Base-by-base conservation (phyloP, 306 rosid genomes). In the Lithocarpus polystachyus region DNA sequence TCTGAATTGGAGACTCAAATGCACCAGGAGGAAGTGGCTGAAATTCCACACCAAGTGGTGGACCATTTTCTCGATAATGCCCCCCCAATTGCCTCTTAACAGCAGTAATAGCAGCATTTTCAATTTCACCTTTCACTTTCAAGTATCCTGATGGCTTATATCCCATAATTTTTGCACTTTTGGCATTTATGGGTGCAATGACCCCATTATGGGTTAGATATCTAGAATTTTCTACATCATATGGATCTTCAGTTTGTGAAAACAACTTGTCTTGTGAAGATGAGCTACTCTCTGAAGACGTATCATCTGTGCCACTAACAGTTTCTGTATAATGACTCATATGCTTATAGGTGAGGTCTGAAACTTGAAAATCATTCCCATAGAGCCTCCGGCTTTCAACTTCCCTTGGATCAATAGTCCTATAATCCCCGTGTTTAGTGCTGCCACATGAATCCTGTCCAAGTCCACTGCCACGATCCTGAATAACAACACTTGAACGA, bases 371-470 rank as follows among this genome's bases (percentile, higher is more conserved):
- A 71, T 89, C 98, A 73, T 83, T 80, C 81, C 91, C 86, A 79
- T 82, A 84, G 67, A 86, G 92, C 79, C 88, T 96, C 55, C 84
- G 91, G 73, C 98, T 95, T 84, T 95, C 99, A 52, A 91, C 99
- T 89, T 95, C 99, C 84, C 91, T 90, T 18, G 92, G 92, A 89
- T 95, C 98, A 56, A 93, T 72, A 77, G 81, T 82, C 91, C 81
- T 88, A 57, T 92, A 72, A 67, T 95, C 99, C 65, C 86, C 95
- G 28, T 95, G 91, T 82, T 95, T 95, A 74, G 96, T 93, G 89
- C 98, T 95, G 72, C 99, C 99, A 73, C 99, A 95, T 6, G 99
- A 95, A 86, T 95, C 99, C 79, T 93, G 98, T 82, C 97, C 95
- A 37, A 91, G 91, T 74, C 97, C 99, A 89, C 97, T 94, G 53